Evolutionary conservation across 176 grass and related monocot species (phyloP), one percentile per base, ranked within the genome.

Genomic region (Avena atlantica): DNA sequence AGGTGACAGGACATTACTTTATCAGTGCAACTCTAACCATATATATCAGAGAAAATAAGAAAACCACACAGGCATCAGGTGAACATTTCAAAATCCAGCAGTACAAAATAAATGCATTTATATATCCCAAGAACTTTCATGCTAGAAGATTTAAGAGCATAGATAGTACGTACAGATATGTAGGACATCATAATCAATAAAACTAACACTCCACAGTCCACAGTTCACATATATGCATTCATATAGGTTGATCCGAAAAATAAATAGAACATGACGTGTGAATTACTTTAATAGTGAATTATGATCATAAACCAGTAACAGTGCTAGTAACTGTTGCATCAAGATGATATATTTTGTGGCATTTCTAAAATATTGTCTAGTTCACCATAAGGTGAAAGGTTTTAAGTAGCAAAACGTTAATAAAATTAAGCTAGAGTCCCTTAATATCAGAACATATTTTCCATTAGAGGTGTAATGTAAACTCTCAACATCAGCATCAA

Each of bases 81-180:
- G 40, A 74, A 69, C 10, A 29, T 44, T 70, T 27, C 62, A 90
- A 55, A 83, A 83, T 55, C 44, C 11, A 70, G 10, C 29, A 86
- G 29, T 42, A 31, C 4, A 21, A 70, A 52, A 49, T 23, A 52
- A 12, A 70, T 70, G 27, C 31, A 72, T 53, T 55, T 62, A 61
- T 25, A 51, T 21, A 82, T 70, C 44, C 5, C n/a, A 78, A 65
- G 78, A 73, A 23, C 13, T 16, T 83, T 21, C 29, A 63, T 52
- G 55, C 7, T 9, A 40, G 20, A 52, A 76, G 15, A 27, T 84
- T 71, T 25, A 76, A 51, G 62, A 24, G 8, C 36, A 58, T 17
- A 76, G 9, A 9, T 51, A 19, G n/a, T 76, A 78, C 34, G 51
- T 78, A 34, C 51, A 59, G 12, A 68, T 57, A 49, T 71, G 80